These are phyloP conservation scores for Phytopythium sindhum DNA, from an alignment of 352 stramenopile species.

Conservation along the genomic window DNA sequence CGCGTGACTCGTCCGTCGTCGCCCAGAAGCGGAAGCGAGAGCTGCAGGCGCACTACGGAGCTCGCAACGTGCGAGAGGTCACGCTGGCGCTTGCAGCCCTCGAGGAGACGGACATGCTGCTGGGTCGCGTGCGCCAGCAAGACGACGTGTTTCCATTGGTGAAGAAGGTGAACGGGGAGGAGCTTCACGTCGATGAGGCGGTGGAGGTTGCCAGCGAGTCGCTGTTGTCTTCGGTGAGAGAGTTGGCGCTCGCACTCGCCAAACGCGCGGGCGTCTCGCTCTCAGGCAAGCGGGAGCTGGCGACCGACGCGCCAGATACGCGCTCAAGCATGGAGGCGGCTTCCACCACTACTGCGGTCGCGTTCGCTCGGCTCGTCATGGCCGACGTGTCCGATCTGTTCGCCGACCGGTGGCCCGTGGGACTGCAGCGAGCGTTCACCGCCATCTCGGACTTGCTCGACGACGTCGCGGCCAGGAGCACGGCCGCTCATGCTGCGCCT, in stretches of 20 bases:
- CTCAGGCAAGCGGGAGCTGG: constrained; percentile 48
- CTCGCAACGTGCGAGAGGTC: constrained; percentile 39
- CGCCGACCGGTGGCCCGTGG: constrained; percentile 9
- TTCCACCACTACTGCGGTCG: constrained; percentile 11
- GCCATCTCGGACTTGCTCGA: constrained; percentile 32
- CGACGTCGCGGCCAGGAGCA: constrained; percentile 44
- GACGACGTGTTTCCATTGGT: constrained; percentile 21
- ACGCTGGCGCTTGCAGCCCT: constrained; percentile 53
- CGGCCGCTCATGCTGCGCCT: not conserved
- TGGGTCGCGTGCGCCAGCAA: constrained; percentile 31
- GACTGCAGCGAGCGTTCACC: constrained; percentile 12
- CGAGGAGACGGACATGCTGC: constrained; percentile 52
- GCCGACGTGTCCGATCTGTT: constrained; percentile 34
- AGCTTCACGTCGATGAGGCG: not conserved
- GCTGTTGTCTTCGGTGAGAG: constrained; percentile 30
- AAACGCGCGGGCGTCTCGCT: constrained; percentile 65
- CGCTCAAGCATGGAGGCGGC: constrained; percentile 41
- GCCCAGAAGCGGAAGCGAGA: constrained; percentile 41
- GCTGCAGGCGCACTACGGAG: constrained; percentile 63
- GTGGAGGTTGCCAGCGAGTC: constrained; percentile 9
- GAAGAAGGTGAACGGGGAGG: not conserved
- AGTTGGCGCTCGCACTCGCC: constrained; percentile 43
- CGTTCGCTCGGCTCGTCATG: constrained; percentile 25
- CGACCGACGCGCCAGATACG: constrained; percentile 42
- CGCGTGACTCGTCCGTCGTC: constrained; percentile 26